Percentiles rank a stretch among this genome's conserved stretches.
These are phyloP conservation scores for Mycena indigotica DNA, from an alignment of 768 basidiomycete species.

Conservation along the genomic window DNA sequence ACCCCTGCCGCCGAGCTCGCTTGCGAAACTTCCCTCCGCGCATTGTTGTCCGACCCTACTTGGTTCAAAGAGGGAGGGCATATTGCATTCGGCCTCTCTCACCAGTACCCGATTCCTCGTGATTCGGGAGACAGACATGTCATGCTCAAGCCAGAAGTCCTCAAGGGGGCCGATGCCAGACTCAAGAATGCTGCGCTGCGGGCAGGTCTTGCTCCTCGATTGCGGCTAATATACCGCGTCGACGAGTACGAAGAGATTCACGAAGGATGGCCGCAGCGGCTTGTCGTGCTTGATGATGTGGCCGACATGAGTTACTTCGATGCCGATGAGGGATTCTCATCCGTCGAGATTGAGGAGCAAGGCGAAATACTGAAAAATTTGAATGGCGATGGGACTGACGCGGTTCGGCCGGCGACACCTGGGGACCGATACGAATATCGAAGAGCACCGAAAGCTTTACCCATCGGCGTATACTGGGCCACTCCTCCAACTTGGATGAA, in stretches of 20 bases:
- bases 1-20: not conserved
- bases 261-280: not conserved
- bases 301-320: not conserved
- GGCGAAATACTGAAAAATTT: not conserved
- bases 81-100: slow-evolving; percentile 4
- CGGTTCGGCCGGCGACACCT: too few species aligned
- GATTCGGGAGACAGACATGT: not conserved
- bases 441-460: too few species aligned
- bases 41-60: not conserved
- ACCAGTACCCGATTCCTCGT: slow-evolving; percentile 12
- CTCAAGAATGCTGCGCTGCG: not conserved
- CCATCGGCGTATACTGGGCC: too few species aligned
- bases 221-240: slow-evolving; percentile 2
- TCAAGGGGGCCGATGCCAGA: slow-evolving; percentile 11
- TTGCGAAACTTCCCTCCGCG: not conserved
- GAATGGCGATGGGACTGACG: too few species aligned
- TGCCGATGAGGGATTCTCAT: too few species aligned
- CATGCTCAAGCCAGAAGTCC: not conserved
- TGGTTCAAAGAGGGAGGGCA: not conserved
- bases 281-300: not conserved
- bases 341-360: not conserved
- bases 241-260: not conserved
- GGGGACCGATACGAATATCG: too few species aligned
- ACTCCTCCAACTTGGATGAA: too few species aligned
- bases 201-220: slow-evolving; percentile 2